A percentile compares a stretch with the other conserved stretches of the same genome.
phyloP scores from a whole-genome alignment of 2,329 filamentous ascomycete genomes.

The Diaporthe batatas region DNA sequence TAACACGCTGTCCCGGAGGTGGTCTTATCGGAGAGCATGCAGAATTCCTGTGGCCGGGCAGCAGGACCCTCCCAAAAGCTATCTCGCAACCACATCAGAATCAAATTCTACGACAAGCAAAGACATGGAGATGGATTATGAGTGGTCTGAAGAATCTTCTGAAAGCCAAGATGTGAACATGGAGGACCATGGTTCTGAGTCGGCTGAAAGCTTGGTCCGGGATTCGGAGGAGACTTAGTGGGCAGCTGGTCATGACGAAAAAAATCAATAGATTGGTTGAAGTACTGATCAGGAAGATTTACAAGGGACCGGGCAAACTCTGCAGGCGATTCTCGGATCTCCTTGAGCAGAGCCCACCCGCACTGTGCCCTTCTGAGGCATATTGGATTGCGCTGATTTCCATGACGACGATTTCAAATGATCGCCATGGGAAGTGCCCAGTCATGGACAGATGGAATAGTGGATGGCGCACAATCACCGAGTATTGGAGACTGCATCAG shows the following conservation, averaged over 20 bases:
- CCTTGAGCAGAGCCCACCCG: no score
- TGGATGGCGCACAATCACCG: no score
- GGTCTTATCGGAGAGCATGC: constrained; percentile 32
- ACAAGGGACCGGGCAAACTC: background rate
- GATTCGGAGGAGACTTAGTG: background rate
- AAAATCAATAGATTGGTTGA: background rate
- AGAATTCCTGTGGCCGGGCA: background rate
- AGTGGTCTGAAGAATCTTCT: background rate
- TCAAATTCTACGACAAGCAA: background rate
- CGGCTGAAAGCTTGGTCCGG: no score
- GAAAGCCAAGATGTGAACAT: background rate
- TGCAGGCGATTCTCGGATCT: background rate
- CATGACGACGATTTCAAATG: background rate
- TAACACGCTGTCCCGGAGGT: background rate
- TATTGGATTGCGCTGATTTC: background rate
- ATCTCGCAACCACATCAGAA: background rate
- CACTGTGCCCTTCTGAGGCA: background rate
- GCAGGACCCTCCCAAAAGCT: background rate
- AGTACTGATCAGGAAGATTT: background rate
- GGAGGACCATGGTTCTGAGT: background rate
- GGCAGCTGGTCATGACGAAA: no score
- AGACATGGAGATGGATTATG: background rate
- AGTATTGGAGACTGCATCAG: background rate
- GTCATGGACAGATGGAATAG: background rate
- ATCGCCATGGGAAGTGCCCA: background rate